Percentiles rank a stretch among this genome's conserved stretches.
phyloP scores from a whole-genome alignment of 768 basidiomycete species.

The Suillus discolor region DNA sequence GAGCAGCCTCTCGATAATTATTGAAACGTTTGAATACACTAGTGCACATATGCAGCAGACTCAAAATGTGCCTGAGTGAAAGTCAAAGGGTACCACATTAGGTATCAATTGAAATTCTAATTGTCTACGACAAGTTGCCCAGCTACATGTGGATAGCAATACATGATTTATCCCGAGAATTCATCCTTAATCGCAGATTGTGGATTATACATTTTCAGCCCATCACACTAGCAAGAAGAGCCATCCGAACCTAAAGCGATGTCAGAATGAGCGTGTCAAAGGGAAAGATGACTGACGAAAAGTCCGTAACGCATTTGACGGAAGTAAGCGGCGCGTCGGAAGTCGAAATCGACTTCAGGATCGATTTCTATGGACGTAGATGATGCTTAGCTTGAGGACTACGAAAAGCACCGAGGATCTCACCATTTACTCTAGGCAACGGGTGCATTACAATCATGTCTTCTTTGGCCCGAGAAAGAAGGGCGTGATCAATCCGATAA shows the following conservation, averaged over 20 bases:
- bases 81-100: too few relatives aligned
- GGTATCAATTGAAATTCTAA: too few relatives aligned
- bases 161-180: not conserved
- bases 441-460: slow-evolving; percentile 99
- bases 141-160: not conserved
- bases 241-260: slow-evolving; percentile 63
- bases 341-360: slow-evolving; percentile 97
- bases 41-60: too few relatives aligned
- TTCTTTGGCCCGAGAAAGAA: slow-evolving; percentile 90
- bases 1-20: too few relatives aligned
- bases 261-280: slow-evolving; percentile 4
- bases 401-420: slow-evolving; percentile 22
- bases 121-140: too few relatives aligned
- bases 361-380: slow-evolving; percentile 80
- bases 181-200: not conserved
- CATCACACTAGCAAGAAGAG: slow-evolving; percentile 71
- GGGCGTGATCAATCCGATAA: slow-evolving; percentile 92
- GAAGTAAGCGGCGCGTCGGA: slow-evolving; percentile 93
- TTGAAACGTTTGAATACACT: too few relatives aligned
- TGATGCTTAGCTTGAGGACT: slow-evolving; percentile 15
- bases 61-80: too few relatives aligned
- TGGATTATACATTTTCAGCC: slow-evolving; percentile 22
- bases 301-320: slow-evolving; percentile 98
- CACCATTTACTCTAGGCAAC: slow-evolving; percentile 89
- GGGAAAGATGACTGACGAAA: slow-evolving; percentile 67